Base-by-base conservation (phyloP, 1,284 basidiomycete species). In the Cutaneotrichosporon sp. region DNA sequence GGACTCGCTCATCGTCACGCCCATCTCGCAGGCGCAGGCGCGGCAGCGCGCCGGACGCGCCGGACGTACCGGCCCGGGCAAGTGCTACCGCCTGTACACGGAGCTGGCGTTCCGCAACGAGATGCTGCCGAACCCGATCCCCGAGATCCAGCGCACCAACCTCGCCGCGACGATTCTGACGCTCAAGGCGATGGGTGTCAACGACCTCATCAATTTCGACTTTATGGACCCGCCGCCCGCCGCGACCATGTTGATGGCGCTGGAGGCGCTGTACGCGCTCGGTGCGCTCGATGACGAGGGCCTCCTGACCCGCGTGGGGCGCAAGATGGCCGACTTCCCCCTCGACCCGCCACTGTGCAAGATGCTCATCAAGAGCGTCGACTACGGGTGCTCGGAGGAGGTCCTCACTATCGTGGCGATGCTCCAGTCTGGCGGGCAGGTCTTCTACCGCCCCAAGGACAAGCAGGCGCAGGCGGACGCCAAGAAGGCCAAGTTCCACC, bases 241-340 rank as follows among this genome's bases (percentile, higher is more conserved):
- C 0, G 92, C 90, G 72, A 98, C 95, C 6, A 91, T 99, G 87
- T 83, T 97, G 56, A 79, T 77, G 8, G 97, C 97, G 0, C 82
- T 99, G 38, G 95, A 99, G 77, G 88, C 90, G 62, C 81, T 99
- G 3, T 98, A 97, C 78, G 95, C 95, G 1, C 84, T 99, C 6
- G 95, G 93, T 0, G 97, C 95, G 4, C 83, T 99, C 36, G 97
- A 99, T 72, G 94, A 98, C 69, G 97, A 98, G 81, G 97, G 97
- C 4, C 81, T 98, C 10, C 82, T 99, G 70, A 99, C 97, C 0
- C 86, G 92, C 18, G 82, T 98, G 14, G 97, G 95, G 1, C 86
- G 95, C 61, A 99, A 99, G 81, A 99, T 99, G 97, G 95, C 97
- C 1, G 95, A 99, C 76, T 95, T 98, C 82, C 97, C 97, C 7